Evolutionary conservation across 2,329 filamentous ascomycete genomes (phyloP), one percentile per base, ranked within the genome.

Genomic region (Exserohilum turcica): DNA sequence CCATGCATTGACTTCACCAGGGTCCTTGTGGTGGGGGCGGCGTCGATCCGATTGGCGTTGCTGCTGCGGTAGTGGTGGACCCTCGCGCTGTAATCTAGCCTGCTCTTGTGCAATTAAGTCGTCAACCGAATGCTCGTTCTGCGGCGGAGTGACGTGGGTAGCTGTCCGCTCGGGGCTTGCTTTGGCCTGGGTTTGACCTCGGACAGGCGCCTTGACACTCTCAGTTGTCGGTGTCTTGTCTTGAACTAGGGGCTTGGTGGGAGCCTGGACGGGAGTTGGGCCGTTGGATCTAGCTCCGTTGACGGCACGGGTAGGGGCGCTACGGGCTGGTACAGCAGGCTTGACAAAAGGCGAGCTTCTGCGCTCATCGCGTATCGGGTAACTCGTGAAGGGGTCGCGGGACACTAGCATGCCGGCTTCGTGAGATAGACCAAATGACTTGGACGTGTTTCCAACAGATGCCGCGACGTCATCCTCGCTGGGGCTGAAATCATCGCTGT

Each of bases 351-450:
- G 52, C 16, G 52, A 50, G 28, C 48, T 46, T 38, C 19, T 45
- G 10, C 15, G n/a, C 27, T 53, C 38, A 28, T 48, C 43, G 15
- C 32, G 44, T n/a, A 48, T 36, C n/a, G 44, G 37, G 13, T 28
- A 40, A 37, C 46, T 35, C 6, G 35, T 27, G 19, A 51, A 54
- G 21, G 52, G 52, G 28, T 46, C 42, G 10, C 33, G 45, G 19
- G 45, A 46, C n/a, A 39, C 45, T 13, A 68, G 39, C 67, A 74
- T 71, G 4, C 71, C 71, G 32, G 67, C 66, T 48, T 74, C 72
- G 35, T 71, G 70, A 10, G 57, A 52, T 38, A 60, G 60, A 13
- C 72, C 72, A 36, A 71, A 74, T 0, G 70, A 73, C 44, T 74
- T 74, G 2, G 67, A 68, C 2, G 64, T 68, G 36, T 72, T 59